Evolutionary conservation across 768 basidiomycete species (phyloP), one percentile per base, ranked within the genome.

Genomic region (Polyporus arcularius): DNA sequence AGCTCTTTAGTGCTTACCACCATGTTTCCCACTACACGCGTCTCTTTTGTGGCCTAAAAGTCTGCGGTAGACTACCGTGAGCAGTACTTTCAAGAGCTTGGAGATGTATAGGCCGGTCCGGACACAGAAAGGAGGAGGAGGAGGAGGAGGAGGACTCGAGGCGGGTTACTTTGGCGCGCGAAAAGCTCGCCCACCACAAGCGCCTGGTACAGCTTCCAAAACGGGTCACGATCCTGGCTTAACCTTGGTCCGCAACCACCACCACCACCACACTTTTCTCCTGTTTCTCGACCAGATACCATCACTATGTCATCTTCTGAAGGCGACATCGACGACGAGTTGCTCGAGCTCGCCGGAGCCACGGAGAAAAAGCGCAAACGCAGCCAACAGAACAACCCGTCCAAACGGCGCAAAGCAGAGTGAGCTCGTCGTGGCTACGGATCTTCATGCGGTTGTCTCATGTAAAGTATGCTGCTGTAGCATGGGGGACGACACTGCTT

Each of bases 291-390:
- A 38, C 68, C 57, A 61, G 65, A 57, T 10, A 16, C 16, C 21
- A 41, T 14, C 63, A 62, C 49, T 61, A 81, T 83, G 81, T 80
- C 82, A 43, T 82, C 82, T 71, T 76, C 79, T 47, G 80, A 82
- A 67, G 78, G 78, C 31, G 76, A 84, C 64, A 76, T 83, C 48
- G 78, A 78, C 69, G 89, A 91, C 67, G 89, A 94, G 71, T 85
- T 94, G 30, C 86, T 94, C 45, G 90, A 84, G 68, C 87, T 95
- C 46, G 89, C 89, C 0, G 91, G 88, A 1, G 89, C 84, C 1
- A 78, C 76, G 38, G 77, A 84, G 53, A 86, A 88, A 71, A 89
- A 86, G 72, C 86, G 86, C 63, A 81, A 85, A 72, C 78, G 80
- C 62, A 80, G 80, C 48, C 84, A 83, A 54, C 80, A 28, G 78